Evolutionary conservation across 2,329 filamentous ascomycete species (phyloP), one percentile per base, ranked within the genome.

Genomic region (Fusarium sublunatum): DNA sequence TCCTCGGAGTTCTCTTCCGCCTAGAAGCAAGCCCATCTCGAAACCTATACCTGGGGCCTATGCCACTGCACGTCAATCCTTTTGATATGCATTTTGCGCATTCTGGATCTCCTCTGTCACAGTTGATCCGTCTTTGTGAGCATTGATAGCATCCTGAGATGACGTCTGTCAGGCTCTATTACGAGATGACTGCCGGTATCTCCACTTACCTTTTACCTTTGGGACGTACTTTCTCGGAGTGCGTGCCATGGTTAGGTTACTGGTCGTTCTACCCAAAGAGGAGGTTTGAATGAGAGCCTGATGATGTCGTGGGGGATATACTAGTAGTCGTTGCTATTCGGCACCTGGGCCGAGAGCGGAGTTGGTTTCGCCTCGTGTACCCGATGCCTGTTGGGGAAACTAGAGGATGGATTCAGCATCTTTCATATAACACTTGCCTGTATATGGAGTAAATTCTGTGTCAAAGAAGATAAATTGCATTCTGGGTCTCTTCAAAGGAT

Each of bases 61-160:
- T 61, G 0, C 75, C 75, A 8, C 70, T 71, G 50, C 75, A 77
- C 2, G 60, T 45, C 3, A 77, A 52, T 2, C 73, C 73, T 25
- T 70, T 71, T 4, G 69, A 68, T 10, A 62, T 25, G 34, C 75
- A 77, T 47, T 77, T 77, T 1, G 46, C 31, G 45, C 75, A 77
- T 6, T 49, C 52, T 3, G 75, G 75, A 24, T 72, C 59, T 7
- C 61, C 64, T n/a, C 66, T 53, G 53, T 77, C 75, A 49, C 75
- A 77, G 45, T 73, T 58, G 22, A 77, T 74, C 10, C 75, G 73
- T 10, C 75, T 73, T 35, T 74, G 71, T 8, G 72, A 73, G 50
- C 75, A 77, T 45, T 77, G 66, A 29, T 75, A 72, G 52, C 75
- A 77, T 9, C 75, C 75, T 71, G n/a, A 7, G 39, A 35, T 24